Evolutionary conservation across 208 protist genomes (phyloP).

Genomic region (Leishmania braziliensis): DNA sequence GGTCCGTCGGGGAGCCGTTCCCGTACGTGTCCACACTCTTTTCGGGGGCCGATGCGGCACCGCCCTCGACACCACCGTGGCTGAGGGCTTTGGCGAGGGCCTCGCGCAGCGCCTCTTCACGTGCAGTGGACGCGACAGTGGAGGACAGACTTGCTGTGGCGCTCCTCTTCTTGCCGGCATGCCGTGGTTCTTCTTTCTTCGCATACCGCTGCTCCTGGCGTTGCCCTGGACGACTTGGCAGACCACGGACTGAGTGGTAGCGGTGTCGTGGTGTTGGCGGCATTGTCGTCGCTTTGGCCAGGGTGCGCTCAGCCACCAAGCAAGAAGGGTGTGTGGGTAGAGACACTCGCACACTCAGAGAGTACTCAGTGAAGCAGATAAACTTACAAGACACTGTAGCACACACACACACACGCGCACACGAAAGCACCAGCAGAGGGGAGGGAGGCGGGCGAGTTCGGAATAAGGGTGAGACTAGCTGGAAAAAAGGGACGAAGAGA

Average conservation of each 20-base stretch:
- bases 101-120: slow-evolving; percentile 38
- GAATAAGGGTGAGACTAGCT: not conserved
- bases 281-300: not conserved
- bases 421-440: not conserved
- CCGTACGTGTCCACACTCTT: slow-evolving; percentile 66
- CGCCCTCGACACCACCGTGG: slow-evolving; percentile 5
- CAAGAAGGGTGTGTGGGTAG: not conserved
- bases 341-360: not conserved
- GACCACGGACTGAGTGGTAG: slow-evolving; percentile 7
- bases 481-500: not conserved
- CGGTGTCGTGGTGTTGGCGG: slow-evolving; percentile 18
- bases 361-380: not conserved
- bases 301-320: not conserved
- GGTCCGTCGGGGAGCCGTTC: slow-evolving; percentile 74
- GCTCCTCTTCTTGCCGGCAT: slow-evolving; percentile 10
- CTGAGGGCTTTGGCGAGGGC: slow-evolving; percentile 47
- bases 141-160: slow-evolving; percentile 1
- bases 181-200: slow-evolving; percentile 14
- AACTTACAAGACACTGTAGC: no score
- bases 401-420: not conserved
- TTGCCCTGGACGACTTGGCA: not conserved
- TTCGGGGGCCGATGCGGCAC: not conserved
- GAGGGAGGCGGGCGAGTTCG: not conserved
- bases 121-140: slow-evolving; percentile 3
- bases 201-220: slow-evolving; percentile 12